Evolutionary conservation across 192 early-diverging fungal genomes (phyloP), one percentile per base, ranked within the genome.

Genomic region (Linnemannia zychae): DNA sequence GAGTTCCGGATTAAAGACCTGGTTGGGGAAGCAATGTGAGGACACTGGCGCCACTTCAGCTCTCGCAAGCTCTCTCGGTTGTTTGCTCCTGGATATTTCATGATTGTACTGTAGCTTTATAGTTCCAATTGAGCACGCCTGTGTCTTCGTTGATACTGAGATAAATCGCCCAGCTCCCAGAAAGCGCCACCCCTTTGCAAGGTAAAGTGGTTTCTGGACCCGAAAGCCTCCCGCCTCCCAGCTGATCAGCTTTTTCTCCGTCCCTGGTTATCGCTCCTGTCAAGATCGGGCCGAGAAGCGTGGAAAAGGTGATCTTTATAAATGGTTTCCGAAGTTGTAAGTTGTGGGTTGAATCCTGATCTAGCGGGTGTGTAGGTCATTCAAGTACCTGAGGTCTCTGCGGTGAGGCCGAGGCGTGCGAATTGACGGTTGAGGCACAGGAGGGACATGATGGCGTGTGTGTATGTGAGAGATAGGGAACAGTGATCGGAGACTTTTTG

Each of bases 301-400:
- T 6, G 9, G 9, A 6, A 38, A 24, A 5, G 47, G 17, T 48
- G 4, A 34, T 52, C 33, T 47, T 17, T n/a, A n/a, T n/a, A n/a
- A n/a, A n/a, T n/a, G n/a, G 7, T 13, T 72, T 52, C n/a, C n/a
- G n/a, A n/a, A n/a, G 18, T 48, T 11, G 4, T 5, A 36, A 70
- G 6, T 34, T 7, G 38, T 15, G n/a, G n/a, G n/a, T n/a, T n/a
- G n/a, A n/a, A n/a, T n/a, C n/a, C n/a, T n/a, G n/a, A n/a, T 44
- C 18, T 3, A 0, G 22, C 3, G n/a, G 33, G 18, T 73, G n/a
- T 37, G 13, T 38, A 13, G 57, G 22, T 6, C 7, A 7, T 13
- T 47, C n/a, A 28, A 28, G 16, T 82, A 82, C 81, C 81, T 77
- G 81, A 82, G 28, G 81, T 77, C 60, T 82, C 81, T n/a, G 79